Evolutionary conservation across 2,329 filamentous ascomycete genomes (phyloP), one percentile per base, ranked within the genome.

Genomic region (Fonsecaea nubica): DNA sequence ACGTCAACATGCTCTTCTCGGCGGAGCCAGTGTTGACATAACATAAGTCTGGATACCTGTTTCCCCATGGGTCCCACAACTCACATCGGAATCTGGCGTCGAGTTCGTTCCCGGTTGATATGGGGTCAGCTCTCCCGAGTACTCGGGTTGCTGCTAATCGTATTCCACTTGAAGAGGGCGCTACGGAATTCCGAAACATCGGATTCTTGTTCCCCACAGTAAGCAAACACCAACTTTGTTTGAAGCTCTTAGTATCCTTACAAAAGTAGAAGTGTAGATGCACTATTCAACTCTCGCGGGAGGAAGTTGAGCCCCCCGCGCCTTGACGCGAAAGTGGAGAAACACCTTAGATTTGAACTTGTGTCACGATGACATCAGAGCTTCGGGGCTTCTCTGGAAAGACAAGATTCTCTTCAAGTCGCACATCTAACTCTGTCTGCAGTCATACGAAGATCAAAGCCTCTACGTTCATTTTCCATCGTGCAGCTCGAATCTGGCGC

Each of bases 351-450:
- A 10, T 25, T 50, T 25, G 21, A 13, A 25, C 15, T 30, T 25
- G 45, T 50, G 45, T 30, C 45, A 50, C 45, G 45, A 50, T 50
- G 45, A 50, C 30, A 54, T 50, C 59, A 50, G 8, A 5, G 18
- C 45, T 12, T 25, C 21, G 21, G 3, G 40, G 18, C 45, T 50
- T 50, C 35, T 50, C 5, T 8, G 10, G 10, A 35, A 13, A 45
- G 21, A 52, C 35, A n/a, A 25, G 18, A 5, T 50, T 30, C 36
- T 40, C 9, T 18, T 50, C 10, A 30, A 18, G 21, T 3, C 2
- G n/a, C 42, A 48, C 2, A 30, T 30, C 30, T 32, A 32, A 32
- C 30, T 32, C 30, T 30, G 40, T 50, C 21, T 50, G 18, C 45
- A 25, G 45, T 30, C 9, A 25, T 50, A 25, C 45, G 45, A 30